A percentile compares a stretch with the other conserved stretches of the same genome.
phyloP scores from a whole-genome alignment of 148 eudicot genomes.

The Vaccinium darrowii region DNA sequence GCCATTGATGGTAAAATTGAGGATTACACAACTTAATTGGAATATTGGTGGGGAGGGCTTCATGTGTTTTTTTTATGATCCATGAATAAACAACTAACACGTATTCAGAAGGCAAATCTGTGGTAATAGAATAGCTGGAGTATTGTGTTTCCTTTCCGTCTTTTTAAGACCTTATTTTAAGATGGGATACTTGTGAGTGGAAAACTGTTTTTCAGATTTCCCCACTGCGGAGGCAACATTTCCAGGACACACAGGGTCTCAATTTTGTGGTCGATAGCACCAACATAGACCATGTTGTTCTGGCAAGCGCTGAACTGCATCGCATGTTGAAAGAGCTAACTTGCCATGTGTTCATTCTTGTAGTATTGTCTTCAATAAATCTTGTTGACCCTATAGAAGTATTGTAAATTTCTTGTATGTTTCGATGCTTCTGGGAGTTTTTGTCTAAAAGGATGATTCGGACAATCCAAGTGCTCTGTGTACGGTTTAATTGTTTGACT shows the following conservation, averaged over 20 bases:
- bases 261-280: constrained; percentile 60
- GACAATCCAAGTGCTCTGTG: neutral
- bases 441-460: too few species aligned
- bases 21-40: constrained; percentile 55
- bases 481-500: neutral
- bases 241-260: constrained; percentile 55
- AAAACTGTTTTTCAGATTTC: constrained; percentile 34
- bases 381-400: neutral
- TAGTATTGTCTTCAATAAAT: neutral
- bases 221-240: constrained; percentile 57
- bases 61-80: neutral
- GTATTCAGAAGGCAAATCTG: neutral
- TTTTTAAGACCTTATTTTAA: neutral
- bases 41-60: constrained; percentile 44
- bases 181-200: neutral
- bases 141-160: neutral
- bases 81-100: neutral
- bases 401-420: neutral
- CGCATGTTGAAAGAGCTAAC: constrained; percentile 62
- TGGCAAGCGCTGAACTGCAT: constrained; percentile 59
- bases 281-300: constrained; percentile 59
- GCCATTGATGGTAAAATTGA: constrained; percentile 35
- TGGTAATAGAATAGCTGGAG: neutral
- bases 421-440: neutral
- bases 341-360: neutral